Evolutionary conservation across 1,139 yeast genomes (phyloP).

Genomic region (Geotrichum citri-aurantii): DNA sequence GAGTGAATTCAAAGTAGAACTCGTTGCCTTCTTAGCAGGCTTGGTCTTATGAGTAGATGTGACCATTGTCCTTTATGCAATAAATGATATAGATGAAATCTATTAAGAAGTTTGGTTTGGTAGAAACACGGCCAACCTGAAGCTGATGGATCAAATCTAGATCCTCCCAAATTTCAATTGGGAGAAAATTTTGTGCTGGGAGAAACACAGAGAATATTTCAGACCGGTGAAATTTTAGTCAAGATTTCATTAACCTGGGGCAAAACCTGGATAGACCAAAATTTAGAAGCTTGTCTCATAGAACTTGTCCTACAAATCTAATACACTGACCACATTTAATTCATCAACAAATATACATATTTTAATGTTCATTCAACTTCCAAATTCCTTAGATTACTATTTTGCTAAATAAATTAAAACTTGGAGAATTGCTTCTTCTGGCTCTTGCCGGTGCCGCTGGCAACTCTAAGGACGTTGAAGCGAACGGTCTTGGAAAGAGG

Average conservation of each 20-base stretch:
- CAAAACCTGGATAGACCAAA: neutral
- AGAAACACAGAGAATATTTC: neutral
- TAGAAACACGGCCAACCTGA: neutral
- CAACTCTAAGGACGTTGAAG: conserved; percentile 97
- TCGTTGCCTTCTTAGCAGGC: neutral
- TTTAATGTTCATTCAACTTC: neutral
- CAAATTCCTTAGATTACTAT: neutral
- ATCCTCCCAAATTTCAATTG: neutral
- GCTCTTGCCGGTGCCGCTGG: conserved; percentile 66
- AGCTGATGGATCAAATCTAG: neutral
- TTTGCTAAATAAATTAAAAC: conserved; percentile 52
- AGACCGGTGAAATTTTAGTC: neutral
- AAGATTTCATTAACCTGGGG: neutral
- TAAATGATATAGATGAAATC: neutral
- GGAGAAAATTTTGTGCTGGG: neutral
- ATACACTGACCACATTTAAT: neutral
- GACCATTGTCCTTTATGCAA: neutral
- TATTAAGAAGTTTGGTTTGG: neutral
- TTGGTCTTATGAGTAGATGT: neutral
- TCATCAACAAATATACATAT: neutral
- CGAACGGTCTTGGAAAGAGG: conserved; percentile 99
- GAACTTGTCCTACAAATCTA: neutral
- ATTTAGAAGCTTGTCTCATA: neutral
- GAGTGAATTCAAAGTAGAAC: neutral
- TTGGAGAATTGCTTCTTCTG: conserved; percentile 83